These are phyloP conservation scores for Cyclocybe aegerita DNA, from an alignment of 768 basidiomycete genomes.

Conservation along the genomic window DNA sequence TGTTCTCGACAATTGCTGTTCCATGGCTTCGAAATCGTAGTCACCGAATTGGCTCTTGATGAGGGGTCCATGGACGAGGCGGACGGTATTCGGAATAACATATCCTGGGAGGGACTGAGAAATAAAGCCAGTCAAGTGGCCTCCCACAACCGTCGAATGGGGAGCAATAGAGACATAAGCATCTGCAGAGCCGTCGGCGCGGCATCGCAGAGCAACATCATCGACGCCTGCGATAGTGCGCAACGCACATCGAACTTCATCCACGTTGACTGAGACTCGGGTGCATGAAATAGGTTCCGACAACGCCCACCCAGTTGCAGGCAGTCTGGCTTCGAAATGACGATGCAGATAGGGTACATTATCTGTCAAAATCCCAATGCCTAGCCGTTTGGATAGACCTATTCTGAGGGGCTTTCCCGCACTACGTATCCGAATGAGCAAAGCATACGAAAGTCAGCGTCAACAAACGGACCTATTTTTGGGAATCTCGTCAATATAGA, in stretches of 20 bases:
- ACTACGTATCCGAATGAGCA: slow-evolving; percentile 17
- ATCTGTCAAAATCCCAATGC: slow-evolving; percentile 35
- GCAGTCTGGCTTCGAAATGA: slow-evolving; percentile 40
- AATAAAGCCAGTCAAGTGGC: slow-evolving; percentile 20
- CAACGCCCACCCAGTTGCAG: slow-evolving; percentile 29
- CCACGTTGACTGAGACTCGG: slow-evolving; percentile 27
- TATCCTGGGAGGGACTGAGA: slow-evolving; percentile 35
- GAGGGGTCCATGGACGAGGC: slow-evolving; percentile 28
- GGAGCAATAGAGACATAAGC: slow-evolving; percentile 34
- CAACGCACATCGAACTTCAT: slow-evolving; percentile 27
- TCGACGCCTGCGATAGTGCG: slow-evolving; percentile 24
- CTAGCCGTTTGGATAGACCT: slow-evolving; percentile 40
- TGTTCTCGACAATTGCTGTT: slow-evolving; percentile 18
- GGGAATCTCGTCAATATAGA: slow-evolving; percentile 48
- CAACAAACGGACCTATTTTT: slow-evolving; percentile 35
- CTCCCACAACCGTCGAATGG: slow-evolving; percentile 14
- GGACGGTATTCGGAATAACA: slow-evolving; percentile 34
- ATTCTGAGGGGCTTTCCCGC: slow-evolving; percentile 49
- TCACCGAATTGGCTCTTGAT: slow-evolving; percentile 17
- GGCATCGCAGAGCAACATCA: slow-evolving; percentile 33
- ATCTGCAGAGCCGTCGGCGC: slow-evolving; percentile 31
- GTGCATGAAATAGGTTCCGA: slow-evolving; percentile 37
- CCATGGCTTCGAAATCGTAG: slow-evolving; percentile 31
- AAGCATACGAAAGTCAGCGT: neutral
- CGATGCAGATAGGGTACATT: slow-evolving; percentile 29